A percentile compares a stretch with the other conserved stretches of the same genome.
These are phyloP conservation scores for Exophiala xenobiotica DNA, from an alignment of 2,329 filamentous ascomycete species.

Conservation along the genomic window DNA sequence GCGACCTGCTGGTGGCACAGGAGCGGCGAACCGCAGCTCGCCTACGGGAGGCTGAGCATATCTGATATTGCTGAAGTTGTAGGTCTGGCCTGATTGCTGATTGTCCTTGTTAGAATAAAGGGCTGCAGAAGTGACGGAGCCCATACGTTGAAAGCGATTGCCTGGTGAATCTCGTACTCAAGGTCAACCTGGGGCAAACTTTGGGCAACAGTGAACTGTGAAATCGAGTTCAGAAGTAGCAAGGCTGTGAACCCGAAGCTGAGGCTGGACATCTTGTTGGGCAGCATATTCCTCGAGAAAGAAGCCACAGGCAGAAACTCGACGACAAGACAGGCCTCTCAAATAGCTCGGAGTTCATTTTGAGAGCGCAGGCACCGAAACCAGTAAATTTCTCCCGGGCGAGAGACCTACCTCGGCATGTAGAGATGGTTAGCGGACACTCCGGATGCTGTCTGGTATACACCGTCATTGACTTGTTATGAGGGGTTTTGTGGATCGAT, in stretches of 20 bases:
- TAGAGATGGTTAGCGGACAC: too few species aligned
- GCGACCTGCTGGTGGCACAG: constrained; percentile 44
- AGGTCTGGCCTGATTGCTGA: constrained; percentile 41
- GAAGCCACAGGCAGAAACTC: too few species aligned
- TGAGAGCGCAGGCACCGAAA: not conserved
- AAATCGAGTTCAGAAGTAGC: not conserved
- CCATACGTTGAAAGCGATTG: constrained; percentile 27
- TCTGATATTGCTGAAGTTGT: constrained; percentile 58
- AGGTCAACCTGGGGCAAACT: constrained; percentile 45
- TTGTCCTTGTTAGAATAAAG: not conserved
- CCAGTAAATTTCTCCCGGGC: not conserved
- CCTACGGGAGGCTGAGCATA: constrained; percentile 56
- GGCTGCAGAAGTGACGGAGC: constrained; percentile 9
- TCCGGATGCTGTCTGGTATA: not conserved
- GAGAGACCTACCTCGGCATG: not conserved
- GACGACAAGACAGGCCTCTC: too few species aligned
- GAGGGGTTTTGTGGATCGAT: not conserved
- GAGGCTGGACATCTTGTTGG: not conserved
- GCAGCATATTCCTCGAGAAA: too few species aligned
- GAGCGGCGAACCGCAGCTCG: constrained; percentile 52
- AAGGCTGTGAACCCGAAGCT: not conserved
- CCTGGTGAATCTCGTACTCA: constrained; percentile 54
- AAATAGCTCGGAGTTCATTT: too few species aligned
- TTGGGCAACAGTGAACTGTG: not conserved
- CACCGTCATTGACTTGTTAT: not conserved